Evolutionary conservation across 495 filamentous ascomycete species (phyloP).

Genomic region (Xylaria telfairii): DNA sequence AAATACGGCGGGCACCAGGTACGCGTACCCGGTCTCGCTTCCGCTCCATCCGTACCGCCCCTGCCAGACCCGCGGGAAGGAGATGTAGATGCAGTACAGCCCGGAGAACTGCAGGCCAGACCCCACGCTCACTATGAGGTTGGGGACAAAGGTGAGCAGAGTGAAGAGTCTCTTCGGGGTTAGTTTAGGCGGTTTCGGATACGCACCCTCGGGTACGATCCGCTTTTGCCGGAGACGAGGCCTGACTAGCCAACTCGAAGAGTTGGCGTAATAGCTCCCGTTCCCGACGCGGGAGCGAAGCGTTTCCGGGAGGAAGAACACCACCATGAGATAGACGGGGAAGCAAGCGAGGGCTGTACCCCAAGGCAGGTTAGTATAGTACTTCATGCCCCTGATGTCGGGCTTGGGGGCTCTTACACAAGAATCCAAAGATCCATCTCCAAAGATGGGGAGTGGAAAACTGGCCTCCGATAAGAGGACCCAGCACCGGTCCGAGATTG

Average conservation of each 20-base stretch:
- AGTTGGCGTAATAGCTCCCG: constrained; percentile 25
- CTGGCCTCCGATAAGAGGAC: constrained; percentile 41
- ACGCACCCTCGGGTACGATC: constrained; percentile 26
- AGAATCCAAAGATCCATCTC: constrained; percentile 47
- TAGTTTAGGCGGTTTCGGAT: constrained; percentile 36
- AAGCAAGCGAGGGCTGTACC: constrained; percentile 31
- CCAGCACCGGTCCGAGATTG: constrained; percentile 43
- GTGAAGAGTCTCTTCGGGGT: constrained; percentile 30
- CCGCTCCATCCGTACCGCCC: constrained; percentile 38
- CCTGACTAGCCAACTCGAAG: constrained; percentile 22
- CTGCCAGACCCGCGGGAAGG: constrained; percentile 35
- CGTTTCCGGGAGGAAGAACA: constrained; percentile 44
- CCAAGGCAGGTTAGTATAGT: neutral
- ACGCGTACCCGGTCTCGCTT: constrained; percentile 37
- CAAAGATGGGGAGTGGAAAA: constrained; percentile 34
- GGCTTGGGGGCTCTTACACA: constrained; percentile 28
- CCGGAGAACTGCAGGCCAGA: constrained; percentile 33
- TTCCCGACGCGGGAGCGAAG: constrained; percentile 40
- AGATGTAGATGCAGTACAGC: constrained; percentile 37
- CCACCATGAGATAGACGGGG: constrained; percentile 33
- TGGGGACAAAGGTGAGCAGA: constrained; percentile 36
- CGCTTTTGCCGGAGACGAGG: constrained; percentile 20
- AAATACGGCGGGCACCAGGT: constrained; percentile 35
- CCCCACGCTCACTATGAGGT: constrained; percentile 37
- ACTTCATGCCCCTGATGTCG: neutral